Base-by-base conservation (phyloP, 2,329 filamentous ascomycete species). In the Rhynchosporium secalis region DNA sequence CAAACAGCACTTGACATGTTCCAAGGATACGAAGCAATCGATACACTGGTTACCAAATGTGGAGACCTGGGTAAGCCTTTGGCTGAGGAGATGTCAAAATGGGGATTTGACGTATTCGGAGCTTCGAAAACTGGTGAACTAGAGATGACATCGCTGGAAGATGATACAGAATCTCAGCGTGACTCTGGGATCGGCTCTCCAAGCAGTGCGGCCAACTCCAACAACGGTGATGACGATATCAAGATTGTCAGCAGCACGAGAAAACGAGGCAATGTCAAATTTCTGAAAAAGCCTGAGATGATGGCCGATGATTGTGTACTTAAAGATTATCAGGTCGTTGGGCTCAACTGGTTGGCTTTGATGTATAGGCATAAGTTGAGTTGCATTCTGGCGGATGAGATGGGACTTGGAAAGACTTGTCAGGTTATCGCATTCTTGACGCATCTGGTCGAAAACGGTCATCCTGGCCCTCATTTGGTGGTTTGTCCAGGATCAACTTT, bases 361-460 rank as follows among this genome's bases (percentile, higher is more conserved):
- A 82, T 99, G 13, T 96, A 92, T 77, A 82, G 87, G 58, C 87
- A 90, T 62, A 82, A 87, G 33, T 83, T 96, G 57, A 94, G 91
- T 51, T 94, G 92, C 66, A 98, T 99, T 61, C 80, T 99, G 20
- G 95, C 95, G 1, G 95, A 99, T 73, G 95, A 99, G 73, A 99
- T 99, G 95, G 95, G 91, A 57, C 80, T 94, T 46, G 95, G 95
- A 51, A 99, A 99, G 80, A 99, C 95, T 0, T 97, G 92, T 70
- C 94, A 99, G 72, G 92, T 98, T 65, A 96, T 99, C 69, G 87
- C 92, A 0, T 92, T 99, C 71, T 82, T 99, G 51, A 90, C 92
- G 15, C 88, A 96, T 70, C 80, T 99, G 31, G 86, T 90, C 15
- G 86, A 92, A 72, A 84, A 84, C 36, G 85, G 78, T 66, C 81